Evolutionary conservation across 2,329 filamentous ascomycete species (phyloP).

Genomic region (Aspergillus latus): DNA sequence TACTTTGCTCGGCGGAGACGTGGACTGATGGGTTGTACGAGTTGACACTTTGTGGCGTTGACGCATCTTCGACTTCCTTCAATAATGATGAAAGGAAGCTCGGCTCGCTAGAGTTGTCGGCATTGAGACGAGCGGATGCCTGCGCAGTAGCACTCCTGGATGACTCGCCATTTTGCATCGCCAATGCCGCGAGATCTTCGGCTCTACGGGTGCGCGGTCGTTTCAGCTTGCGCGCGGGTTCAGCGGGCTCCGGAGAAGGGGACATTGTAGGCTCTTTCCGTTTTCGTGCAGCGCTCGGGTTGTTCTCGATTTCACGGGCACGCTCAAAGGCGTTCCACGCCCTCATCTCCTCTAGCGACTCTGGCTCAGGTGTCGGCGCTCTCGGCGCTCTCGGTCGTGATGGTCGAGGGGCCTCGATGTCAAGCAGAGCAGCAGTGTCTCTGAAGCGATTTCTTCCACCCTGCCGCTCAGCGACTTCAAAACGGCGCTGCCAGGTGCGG

Average conservation of each 20-base stretch:
- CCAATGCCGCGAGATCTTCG: conserved; percentile 51
- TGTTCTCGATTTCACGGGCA: conserved; percentile 67
- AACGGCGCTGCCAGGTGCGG: conserved; percentile 76
- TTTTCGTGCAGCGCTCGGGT: conserved; percentile 49
- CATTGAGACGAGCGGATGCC: conserved; percentile 33
- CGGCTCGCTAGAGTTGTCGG: conserved; percentile 55
- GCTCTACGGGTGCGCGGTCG: conserved; percentile 76
- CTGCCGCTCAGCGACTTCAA: conserved; percentile 77
- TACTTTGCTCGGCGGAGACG: conserved; percentile 41
- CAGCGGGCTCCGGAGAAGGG: conserved; percentile 66
- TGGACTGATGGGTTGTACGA: conserved; percentile 35
- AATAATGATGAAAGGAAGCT: conserved; percentile 85
- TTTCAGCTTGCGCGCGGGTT: conserved; percentile 82
- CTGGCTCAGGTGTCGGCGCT: conserved; percentile 56
- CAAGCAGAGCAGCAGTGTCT: conserved; percentile 63
- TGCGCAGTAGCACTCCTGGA: conserved; percentile 35
- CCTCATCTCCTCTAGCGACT: conserved; percentile 75
- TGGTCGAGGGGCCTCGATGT: conserved; percentile 48
- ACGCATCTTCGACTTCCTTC: conserved; percentile 74
- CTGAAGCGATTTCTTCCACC: conserved; percentile 73
- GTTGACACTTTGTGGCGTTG: conserved; percentile 30
- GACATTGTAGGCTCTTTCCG: conserved; percentile 66
- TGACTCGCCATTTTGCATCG: conserved; percentile 44
- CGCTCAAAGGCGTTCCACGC: conserved; percentile 92
- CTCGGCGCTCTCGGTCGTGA: conserved; percentile 41